Evolutionary conservation across 495 filamentous ascomycete genomes (phyloP).

Genomic region (Cryomyces antarcticus): DNA sequence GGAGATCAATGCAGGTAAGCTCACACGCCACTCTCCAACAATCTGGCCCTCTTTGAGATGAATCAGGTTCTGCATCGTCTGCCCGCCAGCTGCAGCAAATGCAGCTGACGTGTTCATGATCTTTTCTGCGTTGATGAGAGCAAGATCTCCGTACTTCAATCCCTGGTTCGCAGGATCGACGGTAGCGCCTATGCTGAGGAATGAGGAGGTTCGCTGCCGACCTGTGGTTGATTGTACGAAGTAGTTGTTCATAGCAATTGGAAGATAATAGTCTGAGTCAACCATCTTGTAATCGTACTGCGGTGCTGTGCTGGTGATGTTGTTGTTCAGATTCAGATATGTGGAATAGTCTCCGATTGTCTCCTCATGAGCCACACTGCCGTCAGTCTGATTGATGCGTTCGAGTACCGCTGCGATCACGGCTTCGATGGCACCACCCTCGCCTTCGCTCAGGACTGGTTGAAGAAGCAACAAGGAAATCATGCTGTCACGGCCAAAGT

Average conservation of each 20-base stretch:
- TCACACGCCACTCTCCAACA: slow-evolving; percentile 38
- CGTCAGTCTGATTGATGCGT: slow-evolving; percentile 35
- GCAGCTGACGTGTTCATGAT: slow-evolving; percentile 34
- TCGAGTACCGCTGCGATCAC: slow-evolving; percentile 39
- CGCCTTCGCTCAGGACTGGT: slow-evolving; percentile 34
- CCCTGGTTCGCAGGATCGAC: slow-evolving; percentile 28
- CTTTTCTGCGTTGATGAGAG: slow-evolving; percentile 30
- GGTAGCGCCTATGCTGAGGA: slow-evolving; percentile 29
- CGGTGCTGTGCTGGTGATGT: slow-evolving; percentile 30
- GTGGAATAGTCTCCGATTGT: slow-evolving; percentile 47
- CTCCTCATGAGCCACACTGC: slow-evolving; percentile 42
- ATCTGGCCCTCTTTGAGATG: slow-evolving; percentile 31
- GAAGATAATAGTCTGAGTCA: slow-evolving; percentile 43
- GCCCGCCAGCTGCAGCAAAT: slow-evolving; percentile 27
- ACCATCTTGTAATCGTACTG: slow-evolving; percentile 43
- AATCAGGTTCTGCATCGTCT: slow-evolving; percentile 33
- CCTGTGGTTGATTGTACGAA: slow-evolving; percentile 30
- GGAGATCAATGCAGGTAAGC: no score
- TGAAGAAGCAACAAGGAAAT: slow-evolving; percentile 35
- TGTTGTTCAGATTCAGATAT: slow-evolving; percentile 32
- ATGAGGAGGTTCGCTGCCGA: slow-evolving; percentile 18
- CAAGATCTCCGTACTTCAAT: slow-evolving; percentile 30
- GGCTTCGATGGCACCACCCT: slow-evolving; percentile 36
- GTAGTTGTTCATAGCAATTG: slow-evolving; percentile 35
- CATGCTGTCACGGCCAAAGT: slow-evolving; percentile 46